phyloP scores from a whole-genome alignment of 2,329 filamentous ascomycete genomes.

The Epichloe baconii region DNA sequence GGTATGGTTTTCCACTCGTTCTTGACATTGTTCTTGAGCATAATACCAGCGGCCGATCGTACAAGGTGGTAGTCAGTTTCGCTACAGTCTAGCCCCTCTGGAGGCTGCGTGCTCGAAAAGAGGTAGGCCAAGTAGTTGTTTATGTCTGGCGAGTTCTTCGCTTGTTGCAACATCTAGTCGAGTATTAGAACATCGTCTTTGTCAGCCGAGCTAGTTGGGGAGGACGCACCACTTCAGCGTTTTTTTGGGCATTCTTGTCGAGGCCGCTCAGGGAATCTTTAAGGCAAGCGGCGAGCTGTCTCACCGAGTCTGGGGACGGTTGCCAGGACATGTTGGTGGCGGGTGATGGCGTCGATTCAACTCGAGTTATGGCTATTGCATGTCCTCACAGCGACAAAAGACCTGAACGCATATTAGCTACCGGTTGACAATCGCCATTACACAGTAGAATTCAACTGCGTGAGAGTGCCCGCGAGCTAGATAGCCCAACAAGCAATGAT shows the following conservation, averaged over 20 bases:
- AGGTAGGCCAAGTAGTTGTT: constrained; percentile 95
- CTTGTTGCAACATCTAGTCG: constrained; percentile 77
- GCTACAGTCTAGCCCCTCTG: constrained; percentile 46
- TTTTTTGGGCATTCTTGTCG: constrained; percentile 68
- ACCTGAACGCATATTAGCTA: not conserved
- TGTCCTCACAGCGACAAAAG: not conserved
- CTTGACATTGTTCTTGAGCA: constrained; percentile 90
- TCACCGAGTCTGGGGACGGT: constrained; percentile 73
- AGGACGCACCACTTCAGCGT: constrained; percentile 66
- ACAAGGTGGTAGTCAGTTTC: constrained; percentile 57
- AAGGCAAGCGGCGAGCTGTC: constrained; percentile 78
- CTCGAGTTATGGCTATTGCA: not conserved
- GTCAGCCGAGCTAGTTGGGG: not conserved
- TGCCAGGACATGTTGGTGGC: constrained; percentile 70
- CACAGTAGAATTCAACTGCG: not conserved
- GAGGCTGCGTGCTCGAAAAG: constrained; percentile 57
- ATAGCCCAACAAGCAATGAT: not conserved
- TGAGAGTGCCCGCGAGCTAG: not conserved
- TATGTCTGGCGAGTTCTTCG: constrained; percentile 79
- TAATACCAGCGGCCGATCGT: constrained; percentile 77
- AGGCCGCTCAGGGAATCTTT: constrained; percentile 84
- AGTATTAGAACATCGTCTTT: constrained; percentile 4
- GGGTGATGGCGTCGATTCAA: not conserved
- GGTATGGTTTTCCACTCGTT: constrained; percentile 63
- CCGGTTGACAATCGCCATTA: not conserved